Evolutionary conservation across 352 stramenopile species (phyloP).

Genomic region (Phytopythium cucurbitacearum): DNA sequence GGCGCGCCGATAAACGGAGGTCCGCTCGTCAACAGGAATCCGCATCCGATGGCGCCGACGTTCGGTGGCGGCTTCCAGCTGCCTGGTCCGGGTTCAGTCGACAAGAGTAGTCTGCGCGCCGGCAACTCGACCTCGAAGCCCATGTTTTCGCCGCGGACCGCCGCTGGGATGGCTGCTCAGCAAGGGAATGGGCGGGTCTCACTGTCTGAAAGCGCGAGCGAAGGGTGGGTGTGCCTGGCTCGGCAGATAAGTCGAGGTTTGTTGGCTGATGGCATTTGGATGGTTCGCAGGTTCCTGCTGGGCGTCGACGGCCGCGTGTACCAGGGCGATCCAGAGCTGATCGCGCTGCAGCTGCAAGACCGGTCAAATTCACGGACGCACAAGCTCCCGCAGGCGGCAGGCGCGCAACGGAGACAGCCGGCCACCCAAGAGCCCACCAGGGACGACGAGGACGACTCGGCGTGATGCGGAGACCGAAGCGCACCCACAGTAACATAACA

Average conservation of each 20-base stretch:
- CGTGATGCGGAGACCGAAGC: not conserved
- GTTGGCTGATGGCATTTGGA: constrained; percentile 7
- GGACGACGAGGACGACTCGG: not conserved
- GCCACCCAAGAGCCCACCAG: not conserved
- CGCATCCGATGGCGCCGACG: constrained; percentile 57
- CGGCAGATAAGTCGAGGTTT: constrained; percentile 3
- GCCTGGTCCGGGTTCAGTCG: constrained; percentile 23
- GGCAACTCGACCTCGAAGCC: not conserved
- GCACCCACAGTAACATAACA: not conserved
- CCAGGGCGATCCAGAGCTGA: constrained; percentile 62
- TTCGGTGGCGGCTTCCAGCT: constrained; percentile 74
- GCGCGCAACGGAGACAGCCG: not conserved
- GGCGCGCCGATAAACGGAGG: constrained; percentile 12
- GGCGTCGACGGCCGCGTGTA: constrained; percentile 83
- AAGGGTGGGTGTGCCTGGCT: constrained; percentile 35
- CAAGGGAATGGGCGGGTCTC: not conserved
- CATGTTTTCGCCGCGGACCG: constrained; percentile 1
- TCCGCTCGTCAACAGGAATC: constrained; percentile 52
- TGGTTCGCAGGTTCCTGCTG: constrained; percentile 51
- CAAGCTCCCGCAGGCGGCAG: constrained; percentile 44
- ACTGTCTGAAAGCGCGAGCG: constrained; percentile 51
- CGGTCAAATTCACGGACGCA: constrained; percentile 15
- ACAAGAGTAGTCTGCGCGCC: constrained; percentile 20
- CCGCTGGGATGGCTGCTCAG: not conserved
- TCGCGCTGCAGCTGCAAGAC: constrained; percentile 44